Evolutionary conservation across 371 early-diverging fungal species (phyloP), one percentile per base, ranked within the genome.

Genomic region (Rhizopus arrhizus): DNA sequence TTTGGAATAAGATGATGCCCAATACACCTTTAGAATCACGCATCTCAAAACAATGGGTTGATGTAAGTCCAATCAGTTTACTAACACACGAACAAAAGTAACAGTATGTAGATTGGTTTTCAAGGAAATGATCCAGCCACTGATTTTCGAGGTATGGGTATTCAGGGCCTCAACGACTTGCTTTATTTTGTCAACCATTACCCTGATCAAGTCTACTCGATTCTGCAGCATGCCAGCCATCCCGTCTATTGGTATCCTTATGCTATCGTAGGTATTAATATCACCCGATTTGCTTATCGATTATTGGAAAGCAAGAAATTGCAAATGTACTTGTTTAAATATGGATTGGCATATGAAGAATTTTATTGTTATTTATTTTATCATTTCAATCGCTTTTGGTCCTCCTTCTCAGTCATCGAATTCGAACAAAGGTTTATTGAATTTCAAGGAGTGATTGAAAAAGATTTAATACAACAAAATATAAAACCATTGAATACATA

Each of bases 111-210:
- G 78, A 81, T 91, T 66, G 90, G 89, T 0, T 94, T 94, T 62
- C 94, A 94, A 62, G 93, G 92, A 38, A 74, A 71, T 16, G 91
- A 92, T 68, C 94, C 93, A 2, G 89, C 94, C 8, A 92, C 92
- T 0, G 94, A 94, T 75, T 94, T 94, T 60, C 81, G 94, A 33
- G 91, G 91, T 29, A 92, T 94, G 92, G 94, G 89, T 5, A 68
- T 90, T 58, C 86, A 89, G 43, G 91, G 86, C 5, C 64, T 92
- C 8, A 88, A 92, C 66, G 88, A 92, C 59, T 75, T 94, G 31
- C 66, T 85, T 2, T 91, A 90, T 65, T 89, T 83, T 70, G 85
- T 86, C 4, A 64, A 81, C 58, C 65, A 65, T 22, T 82, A 92
- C 70, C 84, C 89, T 4, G 43, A 67, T 12, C 76, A 79, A 0